These are phyloP conservation scores for Fraxinus sp. DNA, from an alignment of 305 asterid species.

Conservation along the genomic window DNA sequence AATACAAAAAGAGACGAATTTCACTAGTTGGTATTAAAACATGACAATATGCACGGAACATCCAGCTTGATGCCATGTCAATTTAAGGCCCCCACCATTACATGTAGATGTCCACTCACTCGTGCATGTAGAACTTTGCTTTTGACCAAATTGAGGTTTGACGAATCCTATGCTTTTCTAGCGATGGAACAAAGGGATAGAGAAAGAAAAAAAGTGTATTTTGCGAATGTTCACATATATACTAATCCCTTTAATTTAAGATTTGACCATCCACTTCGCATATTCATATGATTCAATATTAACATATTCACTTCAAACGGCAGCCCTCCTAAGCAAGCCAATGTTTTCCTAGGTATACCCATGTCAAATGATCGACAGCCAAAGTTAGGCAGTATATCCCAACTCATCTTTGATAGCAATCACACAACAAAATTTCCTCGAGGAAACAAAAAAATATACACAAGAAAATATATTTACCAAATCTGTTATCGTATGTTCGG, in stretches of 20 bases:
- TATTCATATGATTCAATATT: conserved; percentile 26
- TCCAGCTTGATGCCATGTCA: not conserved
- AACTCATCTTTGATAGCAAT: not conserved
- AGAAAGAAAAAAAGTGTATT: conserved; percentile 20
- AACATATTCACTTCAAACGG: conserved; percentile 7
- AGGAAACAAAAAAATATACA: not conserved
- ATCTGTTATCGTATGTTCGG: not conserved
- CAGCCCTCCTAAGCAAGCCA: conserved; percentile 17
- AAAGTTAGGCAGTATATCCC: too few species aligned
- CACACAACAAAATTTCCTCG: not conserved
- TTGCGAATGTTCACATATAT: conserved; percentile 19
- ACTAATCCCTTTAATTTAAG: not conserved
- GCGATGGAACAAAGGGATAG: conserved; percentile 16
- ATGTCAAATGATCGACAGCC: conserved; percentile 4
- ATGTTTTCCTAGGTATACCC: conserved; percentile 37
- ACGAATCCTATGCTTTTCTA: conserved; percentile 35
- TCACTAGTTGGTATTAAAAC: not conserved
- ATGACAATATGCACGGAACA: not conserved
- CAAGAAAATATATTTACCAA: not conserved
- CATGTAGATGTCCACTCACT: conserved; percentile 19
- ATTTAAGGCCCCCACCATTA: conserved; percentile 20
- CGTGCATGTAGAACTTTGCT: conserved; percentile 26
- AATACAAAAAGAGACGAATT: not conserved
- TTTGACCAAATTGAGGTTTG: conserved; percentile 41
- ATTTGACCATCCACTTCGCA: conserved; percentile 23